Base-by-base conservation (phyloP, 2,329 filamentous ascomycete genomes). In the Colletotrichum musae region DNA sequence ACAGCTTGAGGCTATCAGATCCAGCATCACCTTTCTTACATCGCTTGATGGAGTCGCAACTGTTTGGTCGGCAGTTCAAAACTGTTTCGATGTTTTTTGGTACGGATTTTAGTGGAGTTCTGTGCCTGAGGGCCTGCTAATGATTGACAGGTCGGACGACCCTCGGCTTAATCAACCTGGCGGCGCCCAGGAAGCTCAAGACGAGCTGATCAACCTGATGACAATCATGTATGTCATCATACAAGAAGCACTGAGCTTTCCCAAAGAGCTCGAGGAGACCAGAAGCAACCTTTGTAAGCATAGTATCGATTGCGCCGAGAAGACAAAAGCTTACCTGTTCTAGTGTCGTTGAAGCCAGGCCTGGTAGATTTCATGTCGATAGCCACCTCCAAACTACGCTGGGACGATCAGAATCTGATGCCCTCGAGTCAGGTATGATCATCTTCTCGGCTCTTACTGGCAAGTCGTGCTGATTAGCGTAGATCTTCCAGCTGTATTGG, bases 401-500 rank as follows among this genome's bases (percentile, higher is more conserved):
- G 92, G 92, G 91, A 94, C 77, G 93, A 87, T 82, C 88, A 88
- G 75, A 90, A 81, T 16, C 75, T 81, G 71, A 85, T 86, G 77
- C 92, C 85, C 64, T 88, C 93, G 68, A 89, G 89, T 73, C 86
- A 92, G 85, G 83, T 92, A 85, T 80, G 72, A 77, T 18, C 82
- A 81, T 66, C 67, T 59, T 32, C 60, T 36, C 32, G 32, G 32
- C 32, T 7, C 32, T 36, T 36, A 36, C 32, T 36, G 32, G 32
- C 28, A 26, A 12, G 28, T n/a, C 36, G 26, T 50, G 61, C 74
- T 80, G 52, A 82, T 66, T 39, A 2, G 13, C 6, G 10, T 74
- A 92, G 87, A 88, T 96, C 48, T 90, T 97, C 62, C 84, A 98
- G 7, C 84, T 98, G 2, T 89, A 97, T 57, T 98, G 96, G 95